phyloP scores from a whole-genome alignment of 306 rosid genomes.

The Rosa rugosa region DNA sequence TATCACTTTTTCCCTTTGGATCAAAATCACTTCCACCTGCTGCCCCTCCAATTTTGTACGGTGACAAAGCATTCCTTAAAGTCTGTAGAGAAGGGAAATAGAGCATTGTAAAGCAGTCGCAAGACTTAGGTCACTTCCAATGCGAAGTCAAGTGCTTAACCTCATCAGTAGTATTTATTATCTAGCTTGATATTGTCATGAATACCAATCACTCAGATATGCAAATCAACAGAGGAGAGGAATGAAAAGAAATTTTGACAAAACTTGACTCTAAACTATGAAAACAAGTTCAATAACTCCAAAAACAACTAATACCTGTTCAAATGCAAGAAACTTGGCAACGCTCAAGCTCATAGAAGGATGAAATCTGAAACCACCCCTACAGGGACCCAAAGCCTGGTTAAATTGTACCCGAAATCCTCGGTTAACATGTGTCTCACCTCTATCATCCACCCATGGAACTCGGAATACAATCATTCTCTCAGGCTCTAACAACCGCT shows the following conservation, averaged over 20 bases:
- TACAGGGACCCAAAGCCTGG: conserved; percentile 96
- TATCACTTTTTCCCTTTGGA: conserved; percentile 93
- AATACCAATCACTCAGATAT: conserved; percentile 14
- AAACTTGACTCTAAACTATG: conserved; percentile 4
- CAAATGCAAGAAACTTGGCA: conserved; percentile 93
- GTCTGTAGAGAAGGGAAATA: conserved; percentile 52
- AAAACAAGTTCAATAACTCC: conserved; percentile 12
- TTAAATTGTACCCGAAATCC: conserved; percentile 92
- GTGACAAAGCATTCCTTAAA: conserved; percentile 91
- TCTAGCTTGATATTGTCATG: conserved; percentile 11
- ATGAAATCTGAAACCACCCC: conserved; percentile 96
- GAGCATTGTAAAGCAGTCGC: conserved; percentile 11
- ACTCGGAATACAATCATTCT: conserved; percentile 86
- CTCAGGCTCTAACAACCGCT: conserved; percentile 96
- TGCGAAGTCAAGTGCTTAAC: conserved; percentile 14
- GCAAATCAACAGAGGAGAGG: conserved; percentile 18
- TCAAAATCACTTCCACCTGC: conserved; percentile 99
- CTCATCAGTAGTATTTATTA: background rate
- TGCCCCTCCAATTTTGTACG: conserved; percentile 98
- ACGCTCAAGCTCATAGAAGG: conserved; percentile 82
- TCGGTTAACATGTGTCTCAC: conserved; percentile 79
- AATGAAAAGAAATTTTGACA: background rate
- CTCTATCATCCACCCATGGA: conserved; percentile 97
- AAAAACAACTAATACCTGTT: conserved; percentile 65
- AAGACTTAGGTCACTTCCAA: conserved; percentile 12